A percentile compares a stretch with the other conserved stretches of the same genome.
Conservation (phyloP, 2,329 filamentous ascomycete species). For the Clathrospora elynae region DNA sequence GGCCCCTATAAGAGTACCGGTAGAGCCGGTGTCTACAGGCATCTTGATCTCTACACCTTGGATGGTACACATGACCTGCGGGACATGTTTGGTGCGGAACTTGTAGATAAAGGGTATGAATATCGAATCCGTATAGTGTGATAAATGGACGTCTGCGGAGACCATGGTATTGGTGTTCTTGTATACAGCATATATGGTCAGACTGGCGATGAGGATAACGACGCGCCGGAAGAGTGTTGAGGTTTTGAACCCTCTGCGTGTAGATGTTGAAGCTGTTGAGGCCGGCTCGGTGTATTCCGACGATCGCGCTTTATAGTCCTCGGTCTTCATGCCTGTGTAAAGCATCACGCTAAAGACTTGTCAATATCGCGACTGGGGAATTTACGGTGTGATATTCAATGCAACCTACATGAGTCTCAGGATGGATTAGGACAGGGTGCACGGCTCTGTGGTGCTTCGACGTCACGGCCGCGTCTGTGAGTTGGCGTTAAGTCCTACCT, state of each 20-base stretch:
- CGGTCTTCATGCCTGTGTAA: constrained; percentile 29
- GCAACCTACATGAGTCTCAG: not conserved
- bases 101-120: constrained; percentile 42
- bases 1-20: constrained; percentile 42
- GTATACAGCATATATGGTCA: constrained; percentile 15
- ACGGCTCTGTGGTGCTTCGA: constrained; percentile 9
- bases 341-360: constrained; percentile 16
- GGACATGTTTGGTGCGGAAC: constrained; percentile 33
- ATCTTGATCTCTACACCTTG: constrained; percentile 35
- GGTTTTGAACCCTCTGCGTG: constrained; percentile 14
- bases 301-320: constrained; percentile 20
- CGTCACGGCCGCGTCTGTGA: constrained; percentile 11
- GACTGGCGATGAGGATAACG: constrained; percentile 8
- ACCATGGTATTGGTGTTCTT: constrained; percentile 17
- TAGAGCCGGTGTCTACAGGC: constrained; percentile 45
- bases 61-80: constrained; percentile 37
- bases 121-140: constrained; percentile 31
- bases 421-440: constrained; percentile 6
- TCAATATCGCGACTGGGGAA: constrained; percentile 15
- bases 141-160: constrained; percentile 11
- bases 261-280: constrained; percentile 24
- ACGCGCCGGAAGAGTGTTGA: constrained; percentile 29
- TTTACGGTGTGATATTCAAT: constrained; percentile 3
- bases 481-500: constrained; percentile 17
- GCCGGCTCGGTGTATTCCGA: constrained; percentile 1